Evolutionary conservation across 352 stramenopile species (phyloP), one percentile per base, ranked within the genome.

Genomic region (Phytophthora aleatoria): DNA sequence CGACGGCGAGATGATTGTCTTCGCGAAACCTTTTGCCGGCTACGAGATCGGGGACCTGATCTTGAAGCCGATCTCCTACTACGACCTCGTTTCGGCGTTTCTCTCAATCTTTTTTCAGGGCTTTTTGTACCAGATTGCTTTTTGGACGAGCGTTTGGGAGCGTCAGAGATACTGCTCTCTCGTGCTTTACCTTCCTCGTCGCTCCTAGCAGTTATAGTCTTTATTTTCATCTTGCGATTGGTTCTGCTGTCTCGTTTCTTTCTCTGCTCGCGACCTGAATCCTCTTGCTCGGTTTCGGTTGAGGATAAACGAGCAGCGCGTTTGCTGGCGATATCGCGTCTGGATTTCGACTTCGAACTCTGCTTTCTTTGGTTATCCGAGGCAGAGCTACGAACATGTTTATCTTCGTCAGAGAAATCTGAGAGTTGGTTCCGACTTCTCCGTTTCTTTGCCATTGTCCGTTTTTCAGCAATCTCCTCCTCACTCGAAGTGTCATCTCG

Each of bases 201-300:
- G 20, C 53, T 62, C 36, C 30, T 50, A 27, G 9, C 11, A 15
- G 13, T 16, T 38, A 35, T 13, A 30, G 33, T 13, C 8, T 56
- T 62, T 33, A 63, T 33, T 13, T 16, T 38, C 1, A 1, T 0
- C 11, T 50, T 62, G 5, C 47, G 48, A 61, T 64, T 69, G 6
- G 26, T 27, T 36, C 16, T 57, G 15, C 13, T 67, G 16, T 54
- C 3, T 57, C 26, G 13, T 39, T 41, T 60, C 30, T 61, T 69
- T 24, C 12, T 55, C 0, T 52, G 36, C 7, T 43, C 36, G 10
- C 24, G 63, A 50, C 11, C 20, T 52, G 24, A 57, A 16, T 39
- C 49, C 4, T 61, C 53, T 33, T 36, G 30, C 28, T 73, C 60
- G 13, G 53, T 73, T 57, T 68, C 65, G 26, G 60, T 73, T n/a